Evolutionary conservation across 73 alveolate genomes (phyloP), one percentile per base, ranked within the genome.

Genomic region (Diophrys appendiculata): DNA sequence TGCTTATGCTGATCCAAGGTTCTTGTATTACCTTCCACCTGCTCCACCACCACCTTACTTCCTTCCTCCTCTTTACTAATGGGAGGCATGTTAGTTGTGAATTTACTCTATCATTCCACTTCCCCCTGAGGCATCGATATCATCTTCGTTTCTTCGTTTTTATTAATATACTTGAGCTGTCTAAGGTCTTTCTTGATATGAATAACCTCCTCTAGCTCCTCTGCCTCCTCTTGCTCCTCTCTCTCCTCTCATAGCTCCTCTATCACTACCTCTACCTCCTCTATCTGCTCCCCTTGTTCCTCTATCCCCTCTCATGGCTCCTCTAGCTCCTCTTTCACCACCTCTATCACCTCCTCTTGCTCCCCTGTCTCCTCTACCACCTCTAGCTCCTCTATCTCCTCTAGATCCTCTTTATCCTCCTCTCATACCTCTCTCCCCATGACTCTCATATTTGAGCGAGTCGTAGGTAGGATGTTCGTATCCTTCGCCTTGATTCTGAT

Each of bases 371-470:
- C 74, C 54, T 31, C 80, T 27, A 18, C 87, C 80, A n/a, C 87
- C 30, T 28, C 34, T 18, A 26, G 77, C 69, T 29, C 80, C 24
- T 5, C 30, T 22, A 1, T 34, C 76, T 25, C 87, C 69, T 24
- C 81, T 52, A 1, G 74, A 27, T 28, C 88, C 88, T 79, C 80
- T 79, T 22, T 79, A 69, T 54, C 79, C 73, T 78, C 87, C 76
- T 33, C 87, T 54, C 23, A 70, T 68, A 0, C 68, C 60, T 1
- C 76, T n/a, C 77, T 25, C 75, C 33, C 23, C 72, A 80, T 29
- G 43, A n/a, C 25, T 69, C 0, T 31, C 29, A 55, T 52, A 71
- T 43, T 68, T 27, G 78, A 34, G 24, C 33, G 76, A 27, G n/a
- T 1, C 33, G 29, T 29, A 27, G 54, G 24, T 29, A 26, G 76